These are phyloP conservation scores for Backusella macrospora DNA, from an alignment of 192 early-diverging fungal species.

Conservation along the genomic window DNA sequence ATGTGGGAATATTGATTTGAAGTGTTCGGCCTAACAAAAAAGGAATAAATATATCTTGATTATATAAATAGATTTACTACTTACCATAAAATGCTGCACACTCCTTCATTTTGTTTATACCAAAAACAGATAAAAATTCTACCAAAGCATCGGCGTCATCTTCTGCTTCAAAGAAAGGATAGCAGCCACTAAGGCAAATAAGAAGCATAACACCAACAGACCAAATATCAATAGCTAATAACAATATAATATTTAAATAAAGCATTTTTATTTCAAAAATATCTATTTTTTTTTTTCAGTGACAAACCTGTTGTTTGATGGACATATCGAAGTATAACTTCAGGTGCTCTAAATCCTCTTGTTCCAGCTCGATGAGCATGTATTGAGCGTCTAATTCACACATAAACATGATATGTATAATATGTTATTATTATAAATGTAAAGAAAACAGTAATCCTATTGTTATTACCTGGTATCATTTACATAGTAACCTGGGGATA, in stretches of 20 bases:
- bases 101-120: slow-evolving; percentile 72
- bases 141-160: slow-evolving; percentile 86
- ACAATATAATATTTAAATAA: background rate
- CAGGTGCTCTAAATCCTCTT: slow-evolving; percentile 91
- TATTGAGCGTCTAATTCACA: slow-evolving; percentile 54
- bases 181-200: slow-evolving; percentile 75
- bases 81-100: slow-evolving; percentile 66
- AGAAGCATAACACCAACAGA: slow-evolving; percentile 87
- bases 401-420: slow-evolving; percentile 16
- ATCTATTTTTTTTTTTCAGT: background rate
- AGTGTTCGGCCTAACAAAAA: slow-evolving; percentile 55
- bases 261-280: background rate
- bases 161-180: slow-evolving; percentile 88
- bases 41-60: background rate
- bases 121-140: slow-evolving; percentile 83
- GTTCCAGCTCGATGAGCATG: slow-evolving; percentile 89
- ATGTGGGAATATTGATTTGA: slow-evolving; percentile 52
- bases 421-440: background rate
- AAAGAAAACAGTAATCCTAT: slow-evolving; percentile 18
- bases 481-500: slow-evolving; percentile 42
- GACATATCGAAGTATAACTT: slow-evolving; percentile 81
- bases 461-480: slow-evolving; percentile 57
- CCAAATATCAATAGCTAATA: slow-evolving; percentile 88
- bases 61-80: slow-evolving; percentile 13
- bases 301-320: slow-evolving; percentile 72